Percentiles rank a stretch among this genome's conserved stretches.
These are phyloP conservation scores for Cymodocea nodosa DNA, from an alignment of 116 monocot species.

Conservation along the genomic window DNA sequence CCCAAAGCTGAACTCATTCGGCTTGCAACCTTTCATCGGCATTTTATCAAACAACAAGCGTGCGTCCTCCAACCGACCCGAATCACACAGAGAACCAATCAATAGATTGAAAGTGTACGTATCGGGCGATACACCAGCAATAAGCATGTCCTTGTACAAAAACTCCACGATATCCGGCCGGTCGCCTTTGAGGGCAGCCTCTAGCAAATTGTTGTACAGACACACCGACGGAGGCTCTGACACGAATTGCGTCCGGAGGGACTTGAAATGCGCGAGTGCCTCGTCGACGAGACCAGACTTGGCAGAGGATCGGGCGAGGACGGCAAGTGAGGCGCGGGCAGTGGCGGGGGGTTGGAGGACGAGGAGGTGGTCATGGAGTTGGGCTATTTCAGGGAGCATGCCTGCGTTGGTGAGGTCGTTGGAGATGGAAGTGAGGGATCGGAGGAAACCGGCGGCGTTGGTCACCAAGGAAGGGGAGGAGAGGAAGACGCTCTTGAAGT, in stretches of 20 bases:
- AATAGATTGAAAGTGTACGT: constrained; percentile 59
- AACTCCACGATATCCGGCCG: constrained; percentile 44
- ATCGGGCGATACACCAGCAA: constrained; percentile 34
- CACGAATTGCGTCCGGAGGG: constrained; percentile 30
- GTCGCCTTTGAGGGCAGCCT: constrained; percentile 25
- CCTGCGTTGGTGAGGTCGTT: constrained; percentile 26
- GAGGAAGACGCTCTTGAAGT: constrained; percentile 41
- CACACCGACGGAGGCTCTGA: constrained; percentile 23
- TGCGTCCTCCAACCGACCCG: constrained; percentile 44
- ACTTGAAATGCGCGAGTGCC: constrained; percentile 28
- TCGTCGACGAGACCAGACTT: constrained; percentile 20
- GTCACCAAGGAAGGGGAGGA: constrained; percentile 36
- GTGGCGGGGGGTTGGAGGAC: constrained; percentile 13
- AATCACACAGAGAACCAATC: constrained; percentile 45
- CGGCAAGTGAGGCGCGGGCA: constrained; percentile 11
- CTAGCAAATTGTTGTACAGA: constrained; percentile 55
- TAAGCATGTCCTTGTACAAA: constrained; percentile 61
- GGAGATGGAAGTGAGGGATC: constrained; percentile 33
- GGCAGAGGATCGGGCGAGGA: constrained; percentile 17
- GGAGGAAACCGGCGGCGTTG: constrained; percentile 10
- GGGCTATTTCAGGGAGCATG: constrained; percentile 32
- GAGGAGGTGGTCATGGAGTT: constrained; percentile 39
- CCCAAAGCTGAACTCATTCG: constrained; percentile 71
- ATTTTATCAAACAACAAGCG: constrained; percentile 74
- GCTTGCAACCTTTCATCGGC: constrained; percentile 36